Conservation (phyloP, 83 land plant species). For the Isoetes engelmannii region DNA sequence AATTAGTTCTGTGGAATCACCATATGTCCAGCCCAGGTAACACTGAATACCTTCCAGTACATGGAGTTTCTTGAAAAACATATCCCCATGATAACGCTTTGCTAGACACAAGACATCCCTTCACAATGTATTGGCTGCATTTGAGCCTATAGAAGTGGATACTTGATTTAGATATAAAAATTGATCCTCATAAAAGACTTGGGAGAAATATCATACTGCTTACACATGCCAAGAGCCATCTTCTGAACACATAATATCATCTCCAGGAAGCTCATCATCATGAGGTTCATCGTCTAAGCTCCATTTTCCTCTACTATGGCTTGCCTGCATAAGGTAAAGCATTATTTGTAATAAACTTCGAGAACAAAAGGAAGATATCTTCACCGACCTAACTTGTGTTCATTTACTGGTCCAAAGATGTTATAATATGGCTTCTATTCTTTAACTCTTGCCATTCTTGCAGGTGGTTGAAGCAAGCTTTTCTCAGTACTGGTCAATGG, state of each 20-base stretch:
- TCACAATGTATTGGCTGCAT: no score
- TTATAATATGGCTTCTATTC: background rate
- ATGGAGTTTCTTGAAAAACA: no score
- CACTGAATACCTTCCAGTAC: no score
- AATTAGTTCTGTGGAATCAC: no score
- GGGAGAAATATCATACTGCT: background rate
- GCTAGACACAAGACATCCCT: no score
- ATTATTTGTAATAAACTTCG: background rate
- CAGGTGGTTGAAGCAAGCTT: background rate
- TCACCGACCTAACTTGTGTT: background rate
- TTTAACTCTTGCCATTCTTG: background rate
- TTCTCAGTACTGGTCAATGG: background rate
- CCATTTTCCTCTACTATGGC: background rate
- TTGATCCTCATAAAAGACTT: no score
- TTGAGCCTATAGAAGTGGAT: no score
- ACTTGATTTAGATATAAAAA: no score
- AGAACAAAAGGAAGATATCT: background rate
- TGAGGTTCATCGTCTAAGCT: constrained; percentile 1
- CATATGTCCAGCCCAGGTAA: no score
- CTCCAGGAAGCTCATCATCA: background rate
- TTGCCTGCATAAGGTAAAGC: background rate
- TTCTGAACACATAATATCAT: background rate
- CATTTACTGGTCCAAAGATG: background rate
- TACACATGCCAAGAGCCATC: constrained; percentile 3
- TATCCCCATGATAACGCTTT: no score